These are phyloP conservation scores for Helianthus tuberosus DNA, from an alignment of 129 eudicot species.

Conservation along the genomic window DNA sequence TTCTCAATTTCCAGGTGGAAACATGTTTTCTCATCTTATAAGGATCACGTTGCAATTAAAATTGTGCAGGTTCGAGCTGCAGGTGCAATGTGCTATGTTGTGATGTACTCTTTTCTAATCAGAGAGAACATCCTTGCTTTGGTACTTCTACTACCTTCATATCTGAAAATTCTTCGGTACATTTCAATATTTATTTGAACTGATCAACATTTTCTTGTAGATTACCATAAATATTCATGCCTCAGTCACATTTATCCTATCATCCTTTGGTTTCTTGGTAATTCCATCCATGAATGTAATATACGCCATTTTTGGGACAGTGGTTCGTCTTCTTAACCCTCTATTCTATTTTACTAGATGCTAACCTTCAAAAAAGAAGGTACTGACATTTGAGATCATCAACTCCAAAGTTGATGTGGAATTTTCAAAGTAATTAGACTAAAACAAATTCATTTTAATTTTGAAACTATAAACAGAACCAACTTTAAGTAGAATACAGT, in stretches of 20 bases:
- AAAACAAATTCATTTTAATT: neutral
- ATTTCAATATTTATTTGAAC: neutral
- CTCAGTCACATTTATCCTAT: slow-evolving; percentile 59
- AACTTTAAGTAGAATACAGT: too few relatives aligned
- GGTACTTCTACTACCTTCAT: slow-evolving; percentile 48
- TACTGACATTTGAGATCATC: slow-evolving; percentile 24
- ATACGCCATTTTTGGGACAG: slow-evolving; percentile 73
- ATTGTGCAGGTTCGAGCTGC: slow-evolving; percentile 72
- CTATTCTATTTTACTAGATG: neutral
- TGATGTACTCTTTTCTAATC: slow-evolving; percentile 79
- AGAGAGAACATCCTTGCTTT: slow-evolving; percentile 87
- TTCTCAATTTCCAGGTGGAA: neutral
- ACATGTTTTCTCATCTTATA: slow-evolving; percentile 1
- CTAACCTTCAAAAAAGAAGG: too few relatives aligned
- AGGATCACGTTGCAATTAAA: slow-evolving; percentile 8
- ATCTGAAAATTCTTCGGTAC: neutral
- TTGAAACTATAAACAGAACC: too few relatives aligned
- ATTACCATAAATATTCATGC: slow-evolving; percentile 93
- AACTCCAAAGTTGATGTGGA: neutral
- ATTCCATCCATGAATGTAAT: slow-evolving; percentile 84
- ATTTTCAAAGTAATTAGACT: neutral
- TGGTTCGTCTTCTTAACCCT: slow-evolving; percentile 53
- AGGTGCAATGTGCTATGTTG: slow-evolving; percentile 80
- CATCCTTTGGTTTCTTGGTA: slow-evolving; percentile 60
- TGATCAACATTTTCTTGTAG: slow-evolving; percentile 41